A percentile compares a stretch with the other conserved stretches of the same genome.
phyloP scores from a whole-genome alignment of 371 early-diverging fungal genomes.

The Dinochytrium kinnereticum region DNA sequence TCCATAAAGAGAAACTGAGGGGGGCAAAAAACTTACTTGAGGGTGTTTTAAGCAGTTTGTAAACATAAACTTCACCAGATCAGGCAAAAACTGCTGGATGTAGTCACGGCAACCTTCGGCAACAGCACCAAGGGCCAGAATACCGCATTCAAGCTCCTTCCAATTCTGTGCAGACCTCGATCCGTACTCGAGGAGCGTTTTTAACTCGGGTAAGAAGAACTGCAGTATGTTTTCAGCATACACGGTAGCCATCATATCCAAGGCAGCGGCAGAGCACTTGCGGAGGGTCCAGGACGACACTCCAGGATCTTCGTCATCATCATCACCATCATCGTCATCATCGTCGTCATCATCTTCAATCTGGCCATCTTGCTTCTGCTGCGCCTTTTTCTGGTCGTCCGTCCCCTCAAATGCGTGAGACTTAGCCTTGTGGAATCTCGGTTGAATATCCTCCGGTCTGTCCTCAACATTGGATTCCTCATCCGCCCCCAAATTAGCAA shows the following conservation, averaged over 20 bases:
- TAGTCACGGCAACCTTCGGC: constrained; percentile 84
- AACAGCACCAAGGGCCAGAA: constrained; percentile 95
- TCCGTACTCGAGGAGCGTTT: constrained; percentile 62
- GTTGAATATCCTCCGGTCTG: constrained; percentile 87
- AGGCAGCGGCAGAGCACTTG: constrained; percentile 95
- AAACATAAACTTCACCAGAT: constrained; percentile 84
- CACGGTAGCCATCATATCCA: constrained; percentile 90
- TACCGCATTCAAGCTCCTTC: constrained; percentile 91
- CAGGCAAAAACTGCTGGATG: constrained; percentile 87
- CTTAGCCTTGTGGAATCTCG: constrained; percentile 86
- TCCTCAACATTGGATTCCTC: constrained; percentile 81
- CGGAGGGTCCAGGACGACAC: constrained; percentile 94
- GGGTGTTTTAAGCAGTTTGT: constrained; percentile 72
- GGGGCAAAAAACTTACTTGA: constrained; percentile 57
- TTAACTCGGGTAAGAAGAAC: constrained; percentile 84
- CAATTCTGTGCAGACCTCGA: constrained; percentile 73
- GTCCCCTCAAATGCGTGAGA: constrained; percentile 73
- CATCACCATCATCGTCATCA: constrained; percentile 82
- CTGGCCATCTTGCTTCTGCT: constrained; percentile 33
- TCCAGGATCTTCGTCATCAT: constrained; percentile 88
- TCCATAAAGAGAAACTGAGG: too few species aligned
- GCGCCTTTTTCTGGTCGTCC: constrained; percentile 36
- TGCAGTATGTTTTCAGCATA: constrained; percentile 81
- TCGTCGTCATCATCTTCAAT: constrained; percentile 73
- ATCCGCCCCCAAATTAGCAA: constrained; percentile 67